Base-by-base conservation (phyloP, 2,329 filamentous ascomycete species). In the Xylariaceae sp. region DNA sequence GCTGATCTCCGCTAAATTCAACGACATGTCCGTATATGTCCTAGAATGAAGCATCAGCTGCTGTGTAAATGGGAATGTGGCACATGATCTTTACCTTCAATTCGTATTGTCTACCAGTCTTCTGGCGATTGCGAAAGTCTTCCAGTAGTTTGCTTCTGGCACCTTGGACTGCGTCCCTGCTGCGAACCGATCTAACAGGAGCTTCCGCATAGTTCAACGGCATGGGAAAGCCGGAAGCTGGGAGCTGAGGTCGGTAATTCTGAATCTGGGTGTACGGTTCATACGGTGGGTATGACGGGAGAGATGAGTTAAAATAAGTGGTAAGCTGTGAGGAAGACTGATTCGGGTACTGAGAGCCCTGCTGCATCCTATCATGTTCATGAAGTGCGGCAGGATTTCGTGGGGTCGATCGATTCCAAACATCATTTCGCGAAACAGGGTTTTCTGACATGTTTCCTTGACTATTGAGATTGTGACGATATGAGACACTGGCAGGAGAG, bases 1-100 rank as follows among this genome's bases (percentile, higher is more conserved):
- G 88, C 72, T 97, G 94, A 70, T 99, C 94, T 13, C 94, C 93
- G 67, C 90, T 92, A 73, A 97, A 97, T 71, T 97, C 93, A 0
- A 96, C 92, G 44, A 97, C 84, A 69, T 96, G 86, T 57, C 84
- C 83, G 71, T 90, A 93, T 49, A 97, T 93, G 64, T 96, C 90
- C 81, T 86, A 61, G 3, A 45, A 3, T 2, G 1, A 17, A 30
- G 7, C 48, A 35, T 72, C 62, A 67, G 64, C 55, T 50, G 17
- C 8, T 17, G n/a, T 11, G 4, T 23, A 47, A 35, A 11, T 23
- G 45, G 10, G 11, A 30, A 30, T 49, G 45, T 2, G 49, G 13
- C 48, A 54, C 51, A 17, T 11, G 17, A 48, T 44, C 4, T 71
- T 56, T 73, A 86, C 84, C 76, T 90, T 92, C 8, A 99, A 79